Conservation (phyloP, 192 early-diverging fungal genomes). For the Podila horticola region DNA sequence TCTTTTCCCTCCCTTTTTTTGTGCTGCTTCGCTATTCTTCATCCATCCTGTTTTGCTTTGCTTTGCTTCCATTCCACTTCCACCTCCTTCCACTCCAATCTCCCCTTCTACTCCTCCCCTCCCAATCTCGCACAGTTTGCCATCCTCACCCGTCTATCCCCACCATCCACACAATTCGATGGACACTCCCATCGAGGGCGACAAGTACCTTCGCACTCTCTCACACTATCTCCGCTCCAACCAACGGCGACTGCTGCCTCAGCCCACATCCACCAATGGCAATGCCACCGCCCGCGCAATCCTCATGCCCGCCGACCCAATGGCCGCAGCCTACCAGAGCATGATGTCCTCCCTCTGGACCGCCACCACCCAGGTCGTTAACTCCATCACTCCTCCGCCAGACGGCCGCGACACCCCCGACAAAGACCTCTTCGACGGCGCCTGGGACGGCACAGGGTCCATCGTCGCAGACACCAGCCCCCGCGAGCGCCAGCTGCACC, state of each 20-base stretch:
- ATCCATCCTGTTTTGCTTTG: not conserved
- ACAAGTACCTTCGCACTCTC: constrained; percentile 65
- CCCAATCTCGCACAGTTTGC: not conserved
- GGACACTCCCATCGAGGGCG: constrained; percentile 56
- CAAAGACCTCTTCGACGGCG: constrained; percentile 29
- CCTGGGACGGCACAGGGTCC: constrained; percentile 49
- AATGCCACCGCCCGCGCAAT: constrained; percentile 27
- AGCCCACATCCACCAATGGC: constrained; percentile 6
- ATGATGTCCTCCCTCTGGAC: constrained; percentile 58
- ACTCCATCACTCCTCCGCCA: constrained; percentile 41
- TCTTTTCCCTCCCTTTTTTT: constrained; percentile 6
- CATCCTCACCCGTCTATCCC: not conserved
- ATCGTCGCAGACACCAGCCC: constrained; percentile 27
- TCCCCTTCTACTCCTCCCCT: not conserved
- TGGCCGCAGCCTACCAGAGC: constrained; percentile 50
- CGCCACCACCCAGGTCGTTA: constrained; percentile 43
- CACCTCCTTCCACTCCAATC: not conserved
- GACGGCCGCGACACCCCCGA: constrained; percentile 3
- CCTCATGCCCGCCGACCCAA: constrained; percentile 40
- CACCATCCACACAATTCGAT: constrained; percentile 16
- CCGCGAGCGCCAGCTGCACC: constrained; percentile 39
- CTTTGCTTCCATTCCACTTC: not conserved
- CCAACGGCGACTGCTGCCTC: constrained; percentile 51
- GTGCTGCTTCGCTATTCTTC: not conserved
- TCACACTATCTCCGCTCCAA: constrained; percentile 65